Evolutionary conservation across 139 green algal genomes (phyloP), one percentile per base, ranked within the genome.

Genomic region (Tetradesmus lagerheimii): DNA sequence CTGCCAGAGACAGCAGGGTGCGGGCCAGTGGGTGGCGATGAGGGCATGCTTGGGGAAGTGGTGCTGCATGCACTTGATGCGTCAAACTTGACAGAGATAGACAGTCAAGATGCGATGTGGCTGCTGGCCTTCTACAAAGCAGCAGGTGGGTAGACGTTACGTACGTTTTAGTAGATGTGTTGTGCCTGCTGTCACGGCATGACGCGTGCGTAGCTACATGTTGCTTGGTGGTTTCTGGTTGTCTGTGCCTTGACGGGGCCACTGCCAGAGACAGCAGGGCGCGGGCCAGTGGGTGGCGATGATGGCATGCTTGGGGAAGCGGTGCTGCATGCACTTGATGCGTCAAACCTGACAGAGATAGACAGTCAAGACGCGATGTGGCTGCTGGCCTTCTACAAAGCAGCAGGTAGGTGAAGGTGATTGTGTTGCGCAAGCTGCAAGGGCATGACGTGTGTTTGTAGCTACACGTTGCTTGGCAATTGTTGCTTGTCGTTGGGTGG

Each of bases 341-440:
- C 75, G 6, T 71, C 53, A 18, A 90, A 90, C 47, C 27, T 90
- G 43, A 90, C 86, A 64, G 75, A 71, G 2, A 75, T 90, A 8
- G 86, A 85, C 43, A 23, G 38, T 2, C 29, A 62, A 34, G 43
- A 84, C 12, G 71, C 74, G 18, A 90, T 90, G 86, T 90, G 86
- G 86, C 86, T 90, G 45, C 41, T 90, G 43, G 74, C 75, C 2
- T 83, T 90, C 34, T 84, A 90, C 75, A 39, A n/a, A 43, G 74
- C 43, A 39, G 5, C 31, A 83, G 86, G 74, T 84, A 29, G 18
- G 38, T 50, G 35, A n/a, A n/a, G n/a, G n/a, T n/a, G n/a, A n/a
- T n/a, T n/a, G n/a, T n/a, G n/a, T n/a, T n/a, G n/a, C n/a, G n/a
- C n/a, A n/a, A n/a, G n/a, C n/a, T n/a, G n/a, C n/a, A n/a, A n/a